Conservation (phyloP, 164 flowering plant genomes). For the Liquidambar formosana region DNA sequence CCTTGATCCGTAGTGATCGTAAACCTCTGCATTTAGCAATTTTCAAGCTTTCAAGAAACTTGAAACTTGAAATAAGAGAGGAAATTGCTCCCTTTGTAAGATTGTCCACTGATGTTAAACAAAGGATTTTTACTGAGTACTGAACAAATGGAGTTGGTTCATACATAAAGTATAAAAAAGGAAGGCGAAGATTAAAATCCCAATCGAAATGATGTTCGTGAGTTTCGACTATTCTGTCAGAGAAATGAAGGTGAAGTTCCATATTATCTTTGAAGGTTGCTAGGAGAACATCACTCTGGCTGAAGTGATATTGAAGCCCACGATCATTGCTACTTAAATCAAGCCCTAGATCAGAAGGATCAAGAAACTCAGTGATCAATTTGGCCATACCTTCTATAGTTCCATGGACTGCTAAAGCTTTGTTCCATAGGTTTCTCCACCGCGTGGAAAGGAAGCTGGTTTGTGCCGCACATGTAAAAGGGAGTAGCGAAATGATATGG, state of each 20-base stretch:
- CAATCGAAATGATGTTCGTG: background rate
- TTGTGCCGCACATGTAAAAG: background rate
- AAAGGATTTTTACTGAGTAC: background rate
- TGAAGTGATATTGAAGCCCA: conserved; percentile 2
- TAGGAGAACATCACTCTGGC: background rate
- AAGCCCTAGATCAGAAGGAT: background rate
- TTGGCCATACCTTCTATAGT: background rate
- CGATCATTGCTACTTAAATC: background rate
- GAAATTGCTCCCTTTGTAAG: background rate
- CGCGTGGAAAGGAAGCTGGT: conserved; percentile 4
- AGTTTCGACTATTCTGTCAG: background rate
- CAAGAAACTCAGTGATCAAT: background rate
- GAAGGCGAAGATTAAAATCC: background rate
- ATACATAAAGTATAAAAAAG: too few relatives aligned
- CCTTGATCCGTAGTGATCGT: background rate
- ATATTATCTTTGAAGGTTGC: background rate
- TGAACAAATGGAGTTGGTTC: background rate
- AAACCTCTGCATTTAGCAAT: background rate
- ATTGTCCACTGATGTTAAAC: conserved; percentile 1
- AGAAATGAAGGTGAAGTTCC: conserved; percentile 5
- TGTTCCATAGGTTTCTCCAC: conserved; percentile 10
- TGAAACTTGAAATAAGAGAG: background rate
- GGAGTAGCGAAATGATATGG: conserved; percentile 2
- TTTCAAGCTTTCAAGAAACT: background rate
- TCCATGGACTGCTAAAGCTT: background rate